These are phyloP conservation scores for Trichoderma arundinaceum DNA, from an alignment of 2,329 filamentous ascomycete genomes.

Conservation along the genomic window DNA sequence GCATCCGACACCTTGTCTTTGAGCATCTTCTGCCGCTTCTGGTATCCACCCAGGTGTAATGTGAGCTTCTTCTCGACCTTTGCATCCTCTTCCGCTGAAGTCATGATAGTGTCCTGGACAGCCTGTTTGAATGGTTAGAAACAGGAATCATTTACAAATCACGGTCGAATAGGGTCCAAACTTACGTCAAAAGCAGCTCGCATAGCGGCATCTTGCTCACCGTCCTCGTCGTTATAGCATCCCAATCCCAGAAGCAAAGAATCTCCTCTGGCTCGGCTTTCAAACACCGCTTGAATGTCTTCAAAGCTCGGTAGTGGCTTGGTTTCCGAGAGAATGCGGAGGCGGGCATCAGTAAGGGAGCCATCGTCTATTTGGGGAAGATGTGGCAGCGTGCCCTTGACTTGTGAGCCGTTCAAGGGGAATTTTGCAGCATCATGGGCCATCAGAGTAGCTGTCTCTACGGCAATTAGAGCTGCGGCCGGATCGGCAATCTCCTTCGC, in stretches of 20 bases:
- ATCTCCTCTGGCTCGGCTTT: slow-evolving; percentile 57
- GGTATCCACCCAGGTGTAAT: slow-evolving; percentile 87
- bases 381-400: slow-evolving; percentile 65
- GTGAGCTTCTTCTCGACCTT: slow-evolving; percentile 94
- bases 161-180: slow-evolving; percentile 25
- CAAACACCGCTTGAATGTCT: slow-evolving; percentile 60
- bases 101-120: slow-evolving; percentile 74
- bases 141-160: background rate
- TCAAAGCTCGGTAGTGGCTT: slow-evolving; percentile 56
- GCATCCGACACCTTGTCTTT: slow-evolving; percentile 80
- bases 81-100: slow-evolving; percentile 77
- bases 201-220: slow-evolving; percentile 68
- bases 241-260: slow-evolving; percentile 77
- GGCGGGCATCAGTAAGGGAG: slow-evolving; percentile 73
- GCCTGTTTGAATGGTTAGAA: slow-evolving; percentile 50
- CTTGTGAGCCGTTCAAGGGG: slow-evolving; percentile 69
- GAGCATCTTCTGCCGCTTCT: slow-evolving; percentile 81
- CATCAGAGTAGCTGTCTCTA: slow-evolving; percentile 79
- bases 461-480: slow-evolving; percentile 71
- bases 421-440: slow-evolving; percentile 80
- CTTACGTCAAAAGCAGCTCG: slow-evolving; percentile 75
- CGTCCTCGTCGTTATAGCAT: slow-evolving; percentile 78
- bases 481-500: slow-evolving; percentile 67
- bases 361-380: slow-evolving; percentile 73
- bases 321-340: slow-evolving; percentile 75